Evolutionary conservation across 2,329 filamentous ascomycete species (phyloP).

Genomic region (Zymoseptoria brevis): DNA sequence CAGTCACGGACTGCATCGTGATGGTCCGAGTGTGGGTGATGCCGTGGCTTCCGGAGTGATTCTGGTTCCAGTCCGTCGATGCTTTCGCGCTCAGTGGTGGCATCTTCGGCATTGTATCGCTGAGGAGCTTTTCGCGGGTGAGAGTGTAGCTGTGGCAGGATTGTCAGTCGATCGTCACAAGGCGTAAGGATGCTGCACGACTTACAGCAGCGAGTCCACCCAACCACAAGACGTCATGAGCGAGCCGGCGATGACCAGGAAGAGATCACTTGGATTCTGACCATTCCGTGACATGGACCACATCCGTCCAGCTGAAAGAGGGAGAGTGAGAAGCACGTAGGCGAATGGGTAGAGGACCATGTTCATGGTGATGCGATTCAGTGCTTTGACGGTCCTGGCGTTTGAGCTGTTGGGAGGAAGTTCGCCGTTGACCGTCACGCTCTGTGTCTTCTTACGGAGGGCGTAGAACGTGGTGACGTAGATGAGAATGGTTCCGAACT

Average conservation of each 20-base stretch:
- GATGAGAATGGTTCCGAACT: constrained; percentile 45
- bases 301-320: constrained; percentile 57
- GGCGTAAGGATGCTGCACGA: neutral
- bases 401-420: constrained; percentile 13
- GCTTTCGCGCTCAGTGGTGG: neutral
- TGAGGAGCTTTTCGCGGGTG: constrained; percentile 48
- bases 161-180: neutral
- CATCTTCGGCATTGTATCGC: constrained; percentile 28
- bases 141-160: constrained; percentile 39
- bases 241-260: constrained; percentile 46
- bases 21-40: constrained; percentile 25
- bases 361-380: constrained; percentile 44
- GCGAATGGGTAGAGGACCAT: constrained; percentile 61
- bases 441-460: constrained; percentile 23
- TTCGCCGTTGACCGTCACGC: constrained; percentile 12
- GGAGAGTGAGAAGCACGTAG: constrained; percentile 61
- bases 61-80: constrained; percentile 12
- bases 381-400: constrained; percentile 19
- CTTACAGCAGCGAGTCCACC: constrained; percentile 48
- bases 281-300: constrained; percentile 50
- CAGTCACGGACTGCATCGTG: constrained; percentile 14
- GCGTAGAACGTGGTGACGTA: constrained; percentile 35
- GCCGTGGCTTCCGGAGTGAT: constrained; percentile 14
- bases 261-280: constrained; percentile 27
- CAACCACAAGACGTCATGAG: constrained; percentile 53